Evolutionary conservation across 345 rosid genomes (phyloP), one percentile per base, ranked within the genome.

Genomic region (Triadica sebifera): DNA sequence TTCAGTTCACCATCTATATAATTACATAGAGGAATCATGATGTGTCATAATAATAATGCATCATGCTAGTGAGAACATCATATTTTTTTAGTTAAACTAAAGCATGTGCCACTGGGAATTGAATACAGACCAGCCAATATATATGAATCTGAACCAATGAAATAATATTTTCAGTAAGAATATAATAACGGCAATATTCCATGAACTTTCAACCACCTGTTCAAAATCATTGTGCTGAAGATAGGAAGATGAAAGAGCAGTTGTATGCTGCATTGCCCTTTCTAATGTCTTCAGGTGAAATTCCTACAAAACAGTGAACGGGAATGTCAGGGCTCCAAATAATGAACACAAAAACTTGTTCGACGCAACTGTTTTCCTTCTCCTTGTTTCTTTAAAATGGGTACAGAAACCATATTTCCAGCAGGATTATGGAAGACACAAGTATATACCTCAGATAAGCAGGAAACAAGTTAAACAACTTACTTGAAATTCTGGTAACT

Each of bases 401-500:
- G 61, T n/a, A 25, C 12, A 11, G 29, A 64, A 64, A 25, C n/a
- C 5, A 4, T 12, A 62, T 41, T 64, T 64, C 43, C 65, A 1
- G 34, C 34, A 29, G 2, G 34, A 29, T 29, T 29, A 29, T 29
- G 34, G 34, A 29, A 29, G 34, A 29, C 1, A 29, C 34, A 29
- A 29, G 34, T 29, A 29, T 29, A 1, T 29, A 29, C 34, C 12
- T 53, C 19, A 63, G 69, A 79, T 62, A 57, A 37, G 57, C n/a
- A 56, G 3, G 24, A 61, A 57, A 25, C 41, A 55, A 63, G 69
- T 24, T 74, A 16, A 39, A 68, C 69, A 46, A 84, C 91, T 79
- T 81, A 93, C 99, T 55, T 88, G 96, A 85, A 95, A 95, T 69
- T 91, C 93, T 17, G 99, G 97, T 78, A 85, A 62, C 82, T 84